Evolutionary conservation across 305 asterid genomes (phyloP), one percentile per base, ranked within the genome.

Genomic region (Solanum aculeatissimum): DNA sequence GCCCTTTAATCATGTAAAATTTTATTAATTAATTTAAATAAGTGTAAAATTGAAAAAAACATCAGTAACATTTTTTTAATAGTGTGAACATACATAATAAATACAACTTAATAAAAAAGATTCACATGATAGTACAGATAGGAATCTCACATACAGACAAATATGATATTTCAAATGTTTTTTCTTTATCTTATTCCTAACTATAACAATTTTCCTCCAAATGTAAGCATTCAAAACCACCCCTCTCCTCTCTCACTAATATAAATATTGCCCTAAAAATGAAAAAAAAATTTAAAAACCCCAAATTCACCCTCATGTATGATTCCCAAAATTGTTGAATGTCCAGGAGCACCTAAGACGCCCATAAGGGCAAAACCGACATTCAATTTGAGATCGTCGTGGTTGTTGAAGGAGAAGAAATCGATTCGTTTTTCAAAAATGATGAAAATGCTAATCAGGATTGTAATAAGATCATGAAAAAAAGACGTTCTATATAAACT

Each of bases 331-430:
- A 23, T 81, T 11, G 68, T 83, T 32, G 80, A 70, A 84, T 95
- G 98, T 86, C 98, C 98, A 53, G 95, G 95, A 6, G 95, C 97
- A 12, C 97, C 97, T 19, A 92, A 77, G 86, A 92, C 92, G 91
- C 88, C 87, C 42, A 86, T 85, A 72, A 86, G 85, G 82, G 60
- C 83, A 74, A 86, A 68, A 7, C 29, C 91, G 7, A 85, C 90
- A 4, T 90, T 93, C 87, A 91, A 6, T 94, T 93, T 23, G 95
- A 93, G 84, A n/a, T 83, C 45, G 18, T 60, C 68, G 15, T 60
- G 32, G 2, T 60, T 15, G 88, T 86, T 32, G 87, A 84, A 0
- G 27, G 85, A 21, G 94, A 92, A 19, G 96, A 93, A 75, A 70
- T 92, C 4, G 93, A 93, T 7, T 87, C 94, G 7, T 89, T 94